These are phyloP conservation scores for Neoscytalidium dimidiatum DNA, from an alignment of 2,329 filamentous ascomycete species.

Conservation along the genomic window DNA sequence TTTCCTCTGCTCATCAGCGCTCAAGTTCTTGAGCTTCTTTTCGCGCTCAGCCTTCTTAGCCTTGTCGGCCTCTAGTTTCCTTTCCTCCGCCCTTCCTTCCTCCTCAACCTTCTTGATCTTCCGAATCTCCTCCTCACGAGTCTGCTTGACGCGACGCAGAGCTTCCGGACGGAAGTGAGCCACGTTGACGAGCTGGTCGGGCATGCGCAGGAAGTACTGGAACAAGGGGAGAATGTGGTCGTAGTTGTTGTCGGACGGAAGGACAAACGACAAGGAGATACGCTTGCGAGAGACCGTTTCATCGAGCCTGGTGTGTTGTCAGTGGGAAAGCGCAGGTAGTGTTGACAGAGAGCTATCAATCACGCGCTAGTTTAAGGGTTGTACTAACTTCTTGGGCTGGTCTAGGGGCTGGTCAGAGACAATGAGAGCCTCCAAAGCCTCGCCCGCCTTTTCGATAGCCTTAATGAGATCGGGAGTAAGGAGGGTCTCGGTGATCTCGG, in stretches of 20 bases:
- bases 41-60: constrained; percentile 78
- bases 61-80: constrained; percentile 57
- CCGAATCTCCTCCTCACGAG: constrained; percentile 77
- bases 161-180: constrained; percentile 90
- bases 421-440: constrained; percentile 77
- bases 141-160: constrained; percentile 75
- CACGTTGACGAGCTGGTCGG: constrained; percentile 73
- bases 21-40: constrained; percentile 70
- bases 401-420: constrained; percentile 87
- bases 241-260: constrained; percentile 55
- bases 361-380: not conserved
- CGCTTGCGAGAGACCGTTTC: constrained; percentile 86
- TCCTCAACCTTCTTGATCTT: constrained; percentile 80
- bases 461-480: constrained; percentile 85
- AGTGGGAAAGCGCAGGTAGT: not conserved
- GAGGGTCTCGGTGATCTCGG: constrained; percentile 85
- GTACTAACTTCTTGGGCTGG: constrained; percentile 76
- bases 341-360: constrained; percentile 18
- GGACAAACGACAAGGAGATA: constrained; percentile 72
- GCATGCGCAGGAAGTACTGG: constrained; percentile 78
- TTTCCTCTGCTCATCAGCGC: constrained; percentile 56
- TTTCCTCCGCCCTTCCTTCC: constrained; percentile 66
- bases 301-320: constrained; percentile 62
- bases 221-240: constrained; percentile 72
- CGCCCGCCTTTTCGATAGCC: constrained; percentile 76